Evolutionary conservation across 306 rosid species (phyloP).

Genomic region (Quercus gilva): DNA sequence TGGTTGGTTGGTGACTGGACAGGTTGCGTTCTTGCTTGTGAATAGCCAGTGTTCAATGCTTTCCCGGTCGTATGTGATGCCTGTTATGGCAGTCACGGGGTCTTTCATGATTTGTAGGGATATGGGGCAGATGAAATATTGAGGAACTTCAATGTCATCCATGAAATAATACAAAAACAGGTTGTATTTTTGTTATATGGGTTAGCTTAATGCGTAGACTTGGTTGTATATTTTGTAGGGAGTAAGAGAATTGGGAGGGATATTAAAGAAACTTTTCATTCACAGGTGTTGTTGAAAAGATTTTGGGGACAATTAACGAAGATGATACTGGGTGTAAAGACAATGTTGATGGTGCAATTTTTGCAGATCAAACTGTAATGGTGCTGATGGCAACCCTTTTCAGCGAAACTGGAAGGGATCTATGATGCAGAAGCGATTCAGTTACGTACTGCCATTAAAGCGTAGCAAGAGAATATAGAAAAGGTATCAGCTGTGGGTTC

Average conservation of each 20-base stretch:
- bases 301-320: no score
- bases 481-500: no score
- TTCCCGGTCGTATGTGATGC: slow-evolving; percentile 76
- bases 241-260: neutral
- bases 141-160: slow-evolving; percentile 75
- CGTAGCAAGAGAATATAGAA: no score
- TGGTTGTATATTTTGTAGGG: neutral
- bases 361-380: no score
- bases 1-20: slow-evolving; percentile 63
- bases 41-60: slow-evolving; percentile 74
- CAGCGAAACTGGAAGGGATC: no score
- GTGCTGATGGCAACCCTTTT: no score
- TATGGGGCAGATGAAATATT: slow-evolving; percentile 65
- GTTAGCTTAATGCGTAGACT: no score
- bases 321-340: no score
- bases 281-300: no score
- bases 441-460: no score
- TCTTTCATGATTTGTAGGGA: slow-evolving; percentile 77
- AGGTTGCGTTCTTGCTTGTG: slow-evolving; percentile 37
- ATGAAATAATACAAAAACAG: slow-evolving; percentile 9
- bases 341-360: no score
- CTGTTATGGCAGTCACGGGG: slow-evolving; percentile 68
- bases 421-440: no score
- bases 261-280: neutral
- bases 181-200: neutral